phyloP scores from a whole-genome alignment of 2,329 filamentous ascomycete genomes.

The Colletotrichum musicola region DNA sequence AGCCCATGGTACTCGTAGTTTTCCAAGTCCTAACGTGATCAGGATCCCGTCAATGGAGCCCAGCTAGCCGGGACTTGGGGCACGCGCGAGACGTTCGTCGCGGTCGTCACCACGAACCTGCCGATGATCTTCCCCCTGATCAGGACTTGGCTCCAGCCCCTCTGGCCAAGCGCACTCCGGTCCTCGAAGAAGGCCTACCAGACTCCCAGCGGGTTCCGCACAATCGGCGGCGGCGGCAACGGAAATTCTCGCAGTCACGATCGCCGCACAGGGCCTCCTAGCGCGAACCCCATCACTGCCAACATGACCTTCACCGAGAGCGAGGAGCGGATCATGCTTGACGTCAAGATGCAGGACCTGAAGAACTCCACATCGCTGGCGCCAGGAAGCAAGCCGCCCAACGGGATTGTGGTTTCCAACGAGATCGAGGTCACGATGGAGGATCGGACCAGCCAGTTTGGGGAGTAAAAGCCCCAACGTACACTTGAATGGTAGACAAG shows the following conservation, averaged over 20 bases:
- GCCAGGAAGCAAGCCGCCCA: conserved; percentile 35
- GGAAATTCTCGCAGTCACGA: conserved; percentile 44
- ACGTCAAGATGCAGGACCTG: conserved; percentile 55
- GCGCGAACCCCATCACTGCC: conserved; percentile 49
- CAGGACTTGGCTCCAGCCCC: conserved; percentile 52
- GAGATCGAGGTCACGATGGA: conserved; percentile 51
- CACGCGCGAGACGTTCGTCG: conserved; percentile 58
- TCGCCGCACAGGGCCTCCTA: conserved; percentile 45
- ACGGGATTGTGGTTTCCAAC: conserved; percentile 56
- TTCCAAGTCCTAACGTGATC: neutral
- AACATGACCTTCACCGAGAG: conserved; percentile 54
- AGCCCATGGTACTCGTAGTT: too few relatives aligned
- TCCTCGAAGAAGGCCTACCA: conserved; percentile 43
- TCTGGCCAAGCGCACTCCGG: conserved; percentile 47
- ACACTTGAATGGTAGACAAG: conserved; percentile 17
- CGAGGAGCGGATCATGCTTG: conserved; percentile 56
- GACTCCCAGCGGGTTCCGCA: conserved; percentile 35
- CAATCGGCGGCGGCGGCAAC: conserved; percentile 37
- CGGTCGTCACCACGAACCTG: conserved; percentile 57
- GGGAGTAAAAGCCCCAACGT: conserved; percentile 4
- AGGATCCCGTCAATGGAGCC: conserved; percentile 57
- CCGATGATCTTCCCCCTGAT: conserved; percentile 61
- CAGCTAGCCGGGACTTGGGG: conserved; percentile 57
- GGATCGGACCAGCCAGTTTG: conserved; percentile 35
- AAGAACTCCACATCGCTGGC: conserved; percentile 41